phyloP scores from a whole-genome alignment of 108 stramenopile genomes.

The Discostella pseudostelligera region DNA sequence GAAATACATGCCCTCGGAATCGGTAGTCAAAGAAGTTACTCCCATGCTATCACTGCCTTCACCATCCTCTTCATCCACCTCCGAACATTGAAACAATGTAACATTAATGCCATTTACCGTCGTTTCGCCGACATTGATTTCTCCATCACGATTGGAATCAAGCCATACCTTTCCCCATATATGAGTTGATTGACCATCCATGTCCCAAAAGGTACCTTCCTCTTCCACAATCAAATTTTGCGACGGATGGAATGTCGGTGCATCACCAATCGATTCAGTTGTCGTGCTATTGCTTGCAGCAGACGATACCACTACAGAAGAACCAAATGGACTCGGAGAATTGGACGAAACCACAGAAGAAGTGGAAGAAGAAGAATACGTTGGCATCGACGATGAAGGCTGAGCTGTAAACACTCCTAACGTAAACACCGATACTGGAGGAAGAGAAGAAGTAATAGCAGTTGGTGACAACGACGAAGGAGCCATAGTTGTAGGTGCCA shows the following conservation, averaged over 20 bases:
- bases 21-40: conserved; percentile 10
- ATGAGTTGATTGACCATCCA: too few relatives aligned
- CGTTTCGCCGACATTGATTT: conserved; percentile 24
- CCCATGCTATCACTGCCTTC: not conserved
- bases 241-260: not conserved
- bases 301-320: not conserved
- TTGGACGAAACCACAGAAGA: not conserved
- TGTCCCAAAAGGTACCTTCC: not conserved
- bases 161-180: conserved; percentile 37
- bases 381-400: not conserved
- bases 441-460: not conserved
- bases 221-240: not conserved
- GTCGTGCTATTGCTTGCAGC: too few relatives aligned
- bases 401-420: not conserved
- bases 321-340: not conserved
- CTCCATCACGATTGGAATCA: conserved; percentile 25
- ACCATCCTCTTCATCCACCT: not conserved
- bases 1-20: conserved; percentile 27
- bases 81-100: conserved; percentile 12
- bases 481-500: not conserved
- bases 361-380: too few relatives aligned
- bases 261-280: too few relatives aligned
- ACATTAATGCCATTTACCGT: conserved; percentile 20
- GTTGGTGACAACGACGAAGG: not conserved
- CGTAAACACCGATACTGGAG: not conserved